Conservation (phyloP, 768 basidiomycete genomes). For the Tricholoma hemisulphureum region DNA sequence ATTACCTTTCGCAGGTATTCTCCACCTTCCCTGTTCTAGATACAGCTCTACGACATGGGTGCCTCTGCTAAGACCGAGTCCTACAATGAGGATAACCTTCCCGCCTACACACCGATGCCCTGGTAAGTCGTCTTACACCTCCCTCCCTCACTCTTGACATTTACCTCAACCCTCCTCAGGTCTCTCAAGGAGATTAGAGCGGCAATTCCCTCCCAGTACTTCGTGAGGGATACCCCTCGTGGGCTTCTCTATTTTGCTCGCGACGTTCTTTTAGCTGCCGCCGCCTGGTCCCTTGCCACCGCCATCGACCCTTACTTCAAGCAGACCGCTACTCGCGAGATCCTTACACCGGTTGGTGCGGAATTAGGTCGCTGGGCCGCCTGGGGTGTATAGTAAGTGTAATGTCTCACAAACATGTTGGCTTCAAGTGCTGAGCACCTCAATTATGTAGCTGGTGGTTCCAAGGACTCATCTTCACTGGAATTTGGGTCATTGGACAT, state of each 20-base stretch:
- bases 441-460: conserved; percentile 51
- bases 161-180: conserved; percentile 25
- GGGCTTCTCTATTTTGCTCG: conserved; percentile 44
- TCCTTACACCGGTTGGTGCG: conserved; percentile 35
- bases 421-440: neutral
- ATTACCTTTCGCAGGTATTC: neutral
- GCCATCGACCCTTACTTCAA: conserved; percentile 44
- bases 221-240: conserved; percentile 40
- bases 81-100: conserved; percentile 42
- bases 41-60: conserved; percentile 8
- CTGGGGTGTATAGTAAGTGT: conserved; percentile 48
- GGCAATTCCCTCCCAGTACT: conserved; percentile 46
- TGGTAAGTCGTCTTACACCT: conserved; percentile 29
- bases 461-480: conserved; percentile 57
- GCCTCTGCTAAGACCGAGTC: conserved; percentile 11
- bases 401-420: neutral
- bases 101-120: conserved; percentile 44
- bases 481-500: conserved; percentile 60
- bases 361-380: conserved; percentile 40
- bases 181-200: conserved; percentile 49
- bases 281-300: conserved; percentile 42
- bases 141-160: neutral
- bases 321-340: conserved; percentile 14
- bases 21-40: conserved; percentile 1
- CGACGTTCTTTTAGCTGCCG: conserved; percentile 44